Conservation (phyloP, 306 rosid species). For the Acacia acuminata region DNA sequence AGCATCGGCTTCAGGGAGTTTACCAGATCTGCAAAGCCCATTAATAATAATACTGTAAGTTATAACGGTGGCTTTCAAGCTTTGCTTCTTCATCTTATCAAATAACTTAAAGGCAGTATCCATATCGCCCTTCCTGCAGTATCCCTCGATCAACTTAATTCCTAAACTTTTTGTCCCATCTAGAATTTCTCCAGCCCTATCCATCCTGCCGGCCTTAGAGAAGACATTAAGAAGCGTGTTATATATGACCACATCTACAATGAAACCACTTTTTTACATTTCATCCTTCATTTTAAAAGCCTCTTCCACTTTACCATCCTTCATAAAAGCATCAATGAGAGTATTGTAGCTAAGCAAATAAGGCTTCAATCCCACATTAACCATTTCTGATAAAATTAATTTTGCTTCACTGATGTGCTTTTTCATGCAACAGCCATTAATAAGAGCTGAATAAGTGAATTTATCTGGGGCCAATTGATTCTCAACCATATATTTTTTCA, state of each 20-base stretch:
- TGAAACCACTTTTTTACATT: slow-evolving; percentile 6
- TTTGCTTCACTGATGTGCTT: slow-evolving; percentile 15
- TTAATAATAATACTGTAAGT: slow-evolving; percentile 27
- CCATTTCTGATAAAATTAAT: slow-evolving; percentile 25
- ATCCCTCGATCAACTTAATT: slow-evolving; percentile 22
- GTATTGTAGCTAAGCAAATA: slow-evolving; percentile 23
- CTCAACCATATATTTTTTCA: background rate
- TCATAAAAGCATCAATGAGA: slow-evolving; percentile 26
- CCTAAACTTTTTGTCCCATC: slow-evolving; percentile 4
- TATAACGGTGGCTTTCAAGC: slow-evolving; percentile 2
- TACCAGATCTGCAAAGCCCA: slow-evolving; percentile 20
- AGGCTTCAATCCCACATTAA: slow-evolving; percentile 26
- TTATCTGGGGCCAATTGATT: background rate
- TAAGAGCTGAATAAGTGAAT: background rate
- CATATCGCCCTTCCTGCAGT: slow-evolving; percentile 19
- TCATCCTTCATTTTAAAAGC: slow-evolving; percentile 31
- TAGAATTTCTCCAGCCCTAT: slow-evolving; percentile 24
- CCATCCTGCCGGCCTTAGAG: slow-evolving; percentile 23
- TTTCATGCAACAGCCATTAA: background rate
- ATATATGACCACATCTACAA: slow-evolving; percentile 12
- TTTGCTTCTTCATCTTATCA: slow-evolving; percentile 22
- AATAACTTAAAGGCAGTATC: slow-evolving; percentile 20
- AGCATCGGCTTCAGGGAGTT: slow-evolving; percentile 17
- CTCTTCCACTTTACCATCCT: slow-evolving; percentile 27
- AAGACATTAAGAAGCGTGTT: slow-evolving; percentile 29